Base-by-base conservation (phyloP, 1,284 basidiomycete genomes). In the Trametes hirsuta region DNA sequence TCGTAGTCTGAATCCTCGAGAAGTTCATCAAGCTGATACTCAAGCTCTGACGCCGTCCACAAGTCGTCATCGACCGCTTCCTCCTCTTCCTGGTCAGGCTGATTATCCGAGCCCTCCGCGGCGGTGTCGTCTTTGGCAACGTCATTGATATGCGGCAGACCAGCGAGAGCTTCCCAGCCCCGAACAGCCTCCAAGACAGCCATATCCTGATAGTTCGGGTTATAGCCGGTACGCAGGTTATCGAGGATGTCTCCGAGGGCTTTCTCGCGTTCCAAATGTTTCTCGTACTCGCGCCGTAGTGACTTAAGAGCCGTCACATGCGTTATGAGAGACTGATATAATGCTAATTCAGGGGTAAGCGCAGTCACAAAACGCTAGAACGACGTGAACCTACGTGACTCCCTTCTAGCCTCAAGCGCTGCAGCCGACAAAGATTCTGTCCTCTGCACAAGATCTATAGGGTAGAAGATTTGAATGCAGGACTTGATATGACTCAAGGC, bases 201-300 rank as follows among this genome's bases (percentile, higher is more conserved):
- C 97, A 99, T 98, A 72, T 99, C 97, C 74, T 97, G 94, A 74
- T 98, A 98, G 76, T 99, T 99, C 22, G 97, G 97, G 75, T 99
- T 99, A 79, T 98, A 98, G 0, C 90, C 90, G 9, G 84, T 84
- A 11, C 93, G 86, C 3, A 99, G 84, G 39, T 89, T 82, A 59
- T 89, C 84, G 14, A 99, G 83, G 53, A 98, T 91, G n/a, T 88
- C 84, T n/a, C 90, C 89, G 2, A 99, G 84, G 25, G 86, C 82
- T 62, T 86, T 83, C 67, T 96, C 85, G 62, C 91, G 90, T 58
- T 88, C 83, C 25, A 91, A 76, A 57, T 93, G 86, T 62, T 87
- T 86, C 52, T 86, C 78, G 68, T 94, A 82, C 68, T 92, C 87
- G 41, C 81, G 80, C 56, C 87, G 84, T 4, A 99, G 83, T 6